Percentiles rank a stretch among this genome's conserved stretches.
phyloP scores from a whole-genome alignment of 2,329 filamentous ascomycete genomes.

The Apiospora marii region DNA sequence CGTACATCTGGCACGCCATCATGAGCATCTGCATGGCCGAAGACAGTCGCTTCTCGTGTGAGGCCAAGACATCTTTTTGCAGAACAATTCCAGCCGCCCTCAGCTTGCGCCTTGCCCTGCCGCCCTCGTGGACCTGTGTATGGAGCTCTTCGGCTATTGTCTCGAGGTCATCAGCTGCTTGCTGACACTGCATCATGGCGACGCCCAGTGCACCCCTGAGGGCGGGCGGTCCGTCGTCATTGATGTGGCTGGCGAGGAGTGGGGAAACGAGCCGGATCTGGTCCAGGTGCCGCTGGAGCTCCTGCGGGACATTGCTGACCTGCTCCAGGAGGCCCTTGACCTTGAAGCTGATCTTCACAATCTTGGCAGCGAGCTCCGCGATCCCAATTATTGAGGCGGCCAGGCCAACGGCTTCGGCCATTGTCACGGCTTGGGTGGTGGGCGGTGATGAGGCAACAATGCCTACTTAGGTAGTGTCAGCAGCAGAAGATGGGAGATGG shows the following conservation, averaged over 20 bases:
- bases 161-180: background rate
- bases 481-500: background rate
- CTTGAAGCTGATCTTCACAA: background rate
- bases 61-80: background rate
- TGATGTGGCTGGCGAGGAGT: background rate
- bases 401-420: background rate
- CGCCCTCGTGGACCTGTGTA: background rate
- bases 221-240: background rate
- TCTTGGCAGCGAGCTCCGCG: background rate
- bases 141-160: background rate
- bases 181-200: background rate
- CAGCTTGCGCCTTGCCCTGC: background rate
- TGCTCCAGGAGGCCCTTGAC: background rate
- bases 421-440: background rate
- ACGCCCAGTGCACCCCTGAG: background rate
- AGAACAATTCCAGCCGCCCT: background rate
- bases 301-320: background rate
- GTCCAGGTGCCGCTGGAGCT: background rate
- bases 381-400: background rate
- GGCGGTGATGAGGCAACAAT: background rate
- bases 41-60: background rate
- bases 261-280: background rate
- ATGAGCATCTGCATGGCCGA: background rate
- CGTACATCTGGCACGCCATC: background rate
- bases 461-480: too few species aligned